These are phyloP conservation scores for Cyphellophora europaea DNA, from an alignment of 2,329 filamentous ascomycete species.

Conservation along the genomic window DNA sequence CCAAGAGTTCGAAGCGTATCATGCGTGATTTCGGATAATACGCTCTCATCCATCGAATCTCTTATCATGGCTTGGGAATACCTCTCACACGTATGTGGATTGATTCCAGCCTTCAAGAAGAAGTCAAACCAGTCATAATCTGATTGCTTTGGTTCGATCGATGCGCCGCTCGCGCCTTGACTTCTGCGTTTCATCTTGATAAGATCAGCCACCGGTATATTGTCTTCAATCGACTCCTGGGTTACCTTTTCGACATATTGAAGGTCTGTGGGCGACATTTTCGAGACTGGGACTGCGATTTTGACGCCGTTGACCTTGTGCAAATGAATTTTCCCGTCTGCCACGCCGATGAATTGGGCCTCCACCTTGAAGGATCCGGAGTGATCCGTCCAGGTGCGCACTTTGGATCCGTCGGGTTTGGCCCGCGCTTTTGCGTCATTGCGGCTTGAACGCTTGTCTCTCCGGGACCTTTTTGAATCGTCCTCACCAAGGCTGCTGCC, in stretches of 20 bases:
- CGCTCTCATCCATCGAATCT: slow-evolving; percentile 93
- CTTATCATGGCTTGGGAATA: slow-evolving; percentile 82
- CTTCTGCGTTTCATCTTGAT: slow-evolving; percentile 48
- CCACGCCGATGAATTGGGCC: slow-evolving; percentile 87
- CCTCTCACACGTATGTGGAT: slow-evolving; percentile 84
- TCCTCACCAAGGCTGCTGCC: slow-evolving; percentile 66
- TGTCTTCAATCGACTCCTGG: slow-evolving; percentile 80
- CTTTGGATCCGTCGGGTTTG: slow-evolving; percentile 77
- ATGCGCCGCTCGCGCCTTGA: slow-evolving; percentile 28
- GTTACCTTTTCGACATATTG: slow-evolving; percentile 87
- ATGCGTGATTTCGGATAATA: slow-evolving; percentile 80
- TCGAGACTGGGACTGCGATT: slow-evolving; percentile 87
- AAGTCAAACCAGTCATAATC: slow-evolving; percentile 99
- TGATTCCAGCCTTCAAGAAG: slow-evolving; percentile 85
- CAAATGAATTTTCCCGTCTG: slow-evolving; percentile 92
- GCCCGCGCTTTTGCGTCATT: slow-evolving; percentile 53
- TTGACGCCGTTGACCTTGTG: slow-evolving; percentile 98
- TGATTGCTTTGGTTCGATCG: slow-evolving; percentile 30
- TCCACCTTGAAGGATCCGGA: slow-evolving; percentile 96
- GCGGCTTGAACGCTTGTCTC: slow-evolving; percentile 39
- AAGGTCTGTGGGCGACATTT: slow-evolving; percentile 92
- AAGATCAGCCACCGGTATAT: slow-evolving; percentile 75
- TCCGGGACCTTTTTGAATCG: slow-evolving; percentile 62
- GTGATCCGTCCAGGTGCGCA: slow-evolving; percentile 89
- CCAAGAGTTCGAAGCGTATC: slow-evolving; percentile 76